phyloP scores from a whole-genome alignment of 129 eudicot species.

The Pseudognaphalium luteoalbum region DNA sequence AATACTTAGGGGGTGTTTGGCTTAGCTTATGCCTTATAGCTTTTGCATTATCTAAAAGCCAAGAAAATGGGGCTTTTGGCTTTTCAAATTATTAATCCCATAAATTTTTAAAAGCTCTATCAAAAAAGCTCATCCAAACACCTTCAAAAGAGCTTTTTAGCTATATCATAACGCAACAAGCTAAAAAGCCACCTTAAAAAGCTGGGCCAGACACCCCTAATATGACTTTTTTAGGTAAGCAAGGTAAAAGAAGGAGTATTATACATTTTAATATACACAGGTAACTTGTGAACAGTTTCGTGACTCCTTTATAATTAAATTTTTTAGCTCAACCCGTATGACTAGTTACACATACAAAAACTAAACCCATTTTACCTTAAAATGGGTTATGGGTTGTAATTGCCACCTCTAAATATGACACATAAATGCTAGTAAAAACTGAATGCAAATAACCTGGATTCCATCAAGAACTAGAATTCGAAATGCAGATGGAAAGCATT shows the following conservation, averaged over 20 bases:
- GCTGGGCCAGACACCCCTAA: no score
- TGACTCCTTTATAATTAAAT: background rate
- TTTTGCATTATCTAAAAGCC: no score
- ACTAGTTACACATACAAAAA: background rate
- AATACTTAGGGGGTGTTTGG: no score
- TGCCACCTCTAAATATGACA: background rate
- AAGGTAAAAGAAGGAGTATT: background rate
- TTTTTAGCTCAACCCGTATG: background rate
- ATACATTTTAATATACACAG: background rate
- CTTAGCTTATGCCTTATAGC: no score
- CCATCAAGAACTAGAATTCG: slow-evolving; percentile 92
- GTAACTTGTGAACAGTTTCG: background rate
- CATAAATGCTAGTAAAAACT: background rate
- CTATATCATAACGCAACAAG: no score
- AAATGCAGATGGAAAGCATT: slow-evolving; percentile 57
- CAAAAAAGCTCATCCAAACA: no score
- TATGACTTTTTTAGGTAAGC: no score
- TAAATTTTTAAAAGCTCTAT: no score
- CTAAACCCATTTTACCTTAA: background rate
- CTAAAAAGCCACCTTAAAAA: no score
- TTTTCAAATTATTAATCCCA: no score
- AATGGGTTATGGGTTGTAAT: background rate
- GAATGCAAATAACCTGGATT: slow-evolving; percentile 59
- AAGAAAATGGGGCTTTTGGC: no score
- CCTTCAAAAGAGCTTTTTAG: no score